These are phyloP conservation scores for Zygotorulaspora chibaensis DNA, from an alignment of 805 yeast genomes.

Conservation along the genomic window DNA sequence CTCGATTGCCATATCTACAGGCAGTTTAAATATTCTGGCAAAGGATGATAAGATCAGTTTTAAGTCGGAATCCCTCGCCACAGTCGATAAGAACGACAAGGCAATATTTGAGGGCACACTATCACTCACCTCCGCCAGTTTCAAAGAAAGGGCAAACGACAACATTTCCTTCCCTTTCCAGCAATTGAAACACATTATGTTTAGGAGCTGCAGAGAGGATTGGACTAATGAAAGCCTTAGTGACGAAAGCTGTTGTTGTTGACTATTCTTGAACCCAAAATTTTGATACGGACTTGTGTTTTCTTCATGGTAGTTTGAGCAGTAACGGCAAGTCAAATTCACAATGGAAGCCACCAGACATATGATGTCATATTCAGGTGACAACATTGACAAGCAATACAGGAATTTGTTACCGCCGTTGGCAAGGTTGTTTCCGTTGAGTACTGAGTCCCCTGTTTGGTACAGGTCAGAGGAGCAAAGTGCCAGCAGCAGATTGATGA, in stretches of 20 bases:
- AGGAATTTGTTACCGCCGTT: slow-evolving; percentile 50
- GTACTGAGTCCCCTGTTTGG: slow-evolving; percentile 40
- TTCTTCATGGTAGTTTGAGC: slow-evolving; percentile 38
- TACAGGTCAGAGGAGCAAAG: slow-evolving; percentile 63
- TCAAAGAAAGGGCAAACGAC: slow-evolving; percentile 7
- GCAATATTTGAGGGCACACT: slow-evolving; percentile 55
- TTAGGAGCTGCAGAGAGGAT: slow-evolving; percentile 57
- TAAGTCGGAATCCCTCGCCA: slow-evolving; percentile 54
- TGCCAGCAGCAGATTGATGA: slow-evolving; percentile 56
- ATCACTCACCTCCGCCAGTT: slow-evolving; percentile 10
- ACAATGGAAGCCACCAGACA: slow-evolving; percentile 64
- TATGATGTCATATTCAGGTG: slow-evolving; percentile 45
- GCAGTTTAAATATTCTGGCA: slow-evolving; percentile 44
- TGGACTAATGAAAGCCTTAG: slow-evolving; percentile 46
- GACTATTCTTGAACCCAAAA: slow-evolving; percentile 15
- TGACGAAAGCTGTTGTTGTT: slow-evolving; percentile 19
- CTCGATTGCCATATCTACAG: slow-evolving; percentile 40
- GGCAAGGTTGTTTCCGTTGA: slow-evolving; percentile 28
- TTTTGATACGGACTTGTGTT: slow-evolving; percentile 13
- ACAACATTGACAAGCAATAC: slow-evolving; percentile 48
- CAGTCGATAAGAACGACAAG: slow-evolving; percentile 45
- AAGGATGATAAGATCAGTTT: slow-evolving; percentile 46
- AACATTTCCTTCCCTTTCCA: slow-evolving; percentile 5
- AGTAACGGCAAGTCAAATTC: slow-evolving; percentile 56
- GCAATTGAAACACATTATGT: slow-evolving; percentile 39